These are phyloP conservation scores for Sesbania bispinosa DNA, from an alignment of 306 rosid genomes.

Conservation along the genomic window DNA sequence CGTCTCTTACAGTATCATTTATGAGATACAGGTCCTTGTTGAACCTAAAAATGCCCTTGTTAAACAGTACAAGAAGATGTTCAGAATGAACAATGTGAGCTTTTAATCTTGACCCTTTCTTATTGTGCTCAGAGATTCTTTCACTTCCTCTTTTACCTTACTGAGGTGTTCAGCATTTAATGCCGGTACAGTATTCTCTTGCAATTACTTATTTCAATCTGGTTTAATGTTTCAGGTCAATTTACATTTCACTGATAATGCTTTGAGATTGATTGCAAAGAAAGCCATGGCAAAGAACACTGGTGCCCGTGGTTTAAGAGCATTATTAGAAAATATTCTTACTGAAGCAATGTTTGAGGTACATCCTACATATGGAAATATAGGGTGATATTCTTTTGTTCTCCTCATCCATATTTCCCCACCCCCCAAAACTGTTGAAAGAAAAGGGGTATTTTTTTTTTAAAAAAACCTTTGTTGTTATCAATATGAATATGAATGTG, in stretches of 20 bases:
- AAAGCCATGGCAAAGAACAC: slow-evolving; percentile 70
- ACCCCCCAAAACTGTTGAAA: not conserved
- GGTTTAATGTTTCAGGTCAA: slow-evolving; percentile 45
- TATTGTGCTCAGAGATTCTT: not conserved
- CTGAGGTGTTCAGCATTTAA: not conserved
- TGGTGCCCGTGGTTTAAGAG: slow-evolving; percentile 73
- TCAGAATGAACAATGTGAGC: slow-evolving; percentile 64
- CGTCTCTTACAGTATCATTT: slow-evolving; percentile 5
- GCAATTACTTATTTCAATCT: slow-evolving; percentile 1
- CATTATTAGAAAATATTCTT: slow-evolving; percentile 60
- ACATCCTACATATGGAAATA: not conserved
- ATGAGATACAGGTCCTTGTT: slow-evolving; percentile 50
- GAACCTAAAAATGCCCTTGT: slow-evolving; percentile 71
- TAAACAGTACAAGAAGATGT: slow-evolving; percentile 73
- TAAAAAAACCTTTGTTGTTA: no score
- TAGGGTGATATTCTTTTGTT: not conserved
- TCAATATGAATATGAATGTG: not conserved
- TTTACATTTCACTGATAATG: slow-evolving; percentile 53
- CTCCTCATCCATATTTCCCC: not conserved
- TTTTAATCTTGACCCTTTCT: slow-evolving; percentile 10
- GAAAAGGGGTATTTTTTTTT: not conserved
- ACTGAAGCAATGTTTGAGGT: slow-evolving; percentile 82
- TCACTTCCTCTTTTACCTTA: not conserved
- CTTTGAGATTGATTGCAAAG: slow-evolving; percentile 61
- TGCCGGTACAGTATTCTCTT: not conserved